Evolutionary conservation across 176 grass and related monocot genomes (phyloP), one percentile per base, ranked within the genome.

Genomic region (Avena atlantica): DNA sequence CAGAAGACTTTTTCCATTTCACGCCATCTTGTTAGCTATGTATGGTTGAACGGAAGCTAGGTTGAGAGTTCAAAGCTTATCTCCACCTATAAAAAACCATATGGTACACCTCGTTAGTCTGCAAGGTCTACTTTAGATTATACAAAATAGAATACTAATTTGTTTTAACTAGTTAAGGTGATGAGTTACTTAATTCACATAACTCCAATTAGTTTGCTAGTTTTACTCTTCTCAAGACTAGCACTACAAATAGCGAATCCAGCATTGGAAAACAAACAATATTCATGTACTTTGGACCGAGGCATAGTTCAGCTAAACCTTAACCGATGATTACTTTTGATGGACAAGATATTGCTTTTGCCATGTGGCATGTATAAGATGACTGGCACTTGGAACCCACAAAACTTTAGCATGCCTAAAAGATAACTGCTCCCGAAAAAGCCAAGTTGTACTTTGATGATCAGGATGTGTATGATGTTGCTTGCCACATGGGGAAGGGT

Each of bases 331-430:
- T 0, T 73, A 42, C 57, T 57, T 89, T 84, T 75, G 67, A 20
- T 51, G 49, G 25, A 75, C 24, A 80, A 59, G 50, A 68, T 84
- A 47, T 80, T 68, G 48, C 81, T 84, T 84, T 82, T 67, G 27
- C 19, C 42, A 12, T 44, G 27, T 78, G 42, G 60, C 9, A 21
- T n/a, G 60, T 57, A 68, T 44, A 75, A 47, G 89, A 78, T 78
- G 63, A 70, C 71, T 83, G 89, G 78, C 84, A 90, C 73, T 78
- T 72, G 84, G 79, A 87, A 87, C 78, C 84, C 89, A 87, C 44
- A 3, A 71, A 12, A 60, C 55, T 45, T 60, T 71, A 53, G 44
- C 51, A 2, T 9, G 15, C 16, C 67, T 15, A 86, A 73, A 65
- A 90, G 31, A 34, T 65, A 24, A 48, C 65, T 9, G 45, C 4